phyloP scores from a whole-genome alignment of 768 basidiomycete genomes.

The Xerocomus brunneocitrinus region DNA sequence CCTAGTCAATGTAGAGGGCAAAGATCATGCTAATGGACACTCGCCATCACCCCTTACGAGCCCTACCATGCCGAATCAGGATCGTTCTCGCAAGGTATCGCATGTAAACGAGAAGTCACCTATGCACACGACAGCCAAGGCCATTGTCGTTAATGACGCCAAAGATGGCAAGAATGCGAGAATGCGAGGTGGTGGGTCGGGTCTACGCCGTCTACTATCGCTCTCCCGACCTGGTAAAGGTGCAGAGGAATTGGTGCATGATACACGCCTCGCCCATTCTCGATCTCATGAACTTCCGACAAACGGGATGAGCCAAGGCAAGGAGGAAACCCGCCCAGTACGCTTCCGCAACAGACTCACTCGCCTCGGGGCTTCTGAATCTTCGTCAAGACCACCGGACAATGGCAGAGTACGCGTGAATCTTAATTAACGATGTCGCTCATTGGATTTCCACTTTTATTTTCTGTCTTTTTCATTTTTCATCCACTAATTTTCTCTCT shows the following conservation, averaged over 20 bases:
- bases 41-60: conserved; percentile 20
- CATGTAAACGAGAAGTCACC: conserved; percentile 26
- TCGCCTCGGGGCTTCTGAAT: conserved; percentile 26
- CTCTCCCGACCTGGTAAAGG: conserved; percentile 30
- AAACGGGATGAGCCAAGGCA: conserved; percentile 18
- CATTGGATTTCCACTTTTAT: conserved; percentile 12
- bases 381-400: conserved; percentile 29
- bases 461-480: background rate
- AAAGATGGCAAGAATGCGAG: conserved; percentile 38
- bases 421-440: conserved; percentile 26
- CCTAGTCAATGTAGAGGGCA: conserved; percentile 55
- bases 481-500: conserved; percentile 7
- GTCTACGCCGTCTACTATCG: conserved; percentile 31
- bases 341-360: conserved; percentile 29
- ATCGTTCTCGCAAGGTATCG: conserved; percentile 27
- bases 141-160: conserved; percentile 58
- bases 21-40: conserved; percentile 28
- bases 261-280: conserved; percentile 20
- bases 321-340: conserved; percentile 20
- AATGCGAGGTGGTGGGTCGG: conserved; percentile 27
- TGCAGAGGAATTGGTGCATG: conserved; percentile 24
- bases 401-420: conserved; percentile 34
- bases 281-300: conserved; percentile 27
- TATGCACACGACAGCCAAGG: conserved; percentile 52
- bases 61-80: conserved; percentile 27